Percentiles rank a stretch among this genome's conserved stretches.
Evolutionary conservation across 257 asterid genomes (phyloP).

Genomic region (Solanum appendiculatum): DNA sequence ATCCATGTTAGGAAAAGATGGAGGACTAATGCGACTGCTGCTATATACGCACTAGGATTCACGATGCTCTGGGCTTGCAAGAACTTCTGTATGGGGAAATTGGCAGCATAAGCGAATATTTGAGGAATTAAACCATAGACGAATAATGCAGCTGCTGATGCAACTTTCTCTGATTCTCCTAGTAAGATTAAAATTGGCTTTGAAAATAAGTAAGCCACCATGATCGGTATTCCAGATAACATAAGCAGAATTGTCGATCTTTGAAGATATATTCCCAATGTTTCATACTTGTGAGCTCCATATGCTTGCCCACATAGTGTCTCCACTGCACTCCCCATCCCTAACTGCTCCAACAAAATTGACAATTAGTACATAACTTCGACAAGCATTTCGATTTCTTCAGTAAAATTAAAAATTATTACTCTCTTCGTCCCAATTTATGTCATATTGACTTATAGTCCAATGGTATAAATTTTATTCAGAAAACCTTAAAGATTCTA

Average conservation of each 20-base stretch:
- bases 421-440: not conserved
- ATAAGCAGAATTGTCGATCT: slow-evolving; percentile 20
- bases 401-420: not conserved
- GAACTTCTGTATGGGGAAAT: slow-evolving; percentile 27
- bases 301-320: slow-evolving; percentile 34
- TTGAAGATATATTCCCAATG: slow-evolving; percentile 21
- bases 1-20: slow-evolving; percentile 19
- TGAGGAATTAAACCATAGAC: slow-evolving; percentile 27
- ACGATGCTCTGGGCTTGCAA: slow-evolving; percentile 27
- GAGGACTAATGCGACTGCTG: not conserved
- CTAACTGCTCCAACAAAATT: slow-evolving; percentile 7
- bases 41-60: slow-evolving; percentile 5
- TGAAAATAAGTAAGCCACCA: slow-evolving; percentile 15
- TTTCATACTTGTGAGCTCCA: slow-evolving; percentile 21
- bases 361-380: not conserved
- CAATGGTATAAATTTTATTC: not conserved
- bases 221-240: slow-evolving; percentile 12
- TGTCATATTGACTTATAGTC: not conserved
- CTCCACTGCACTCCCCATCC: slow-evolving; percentile 33
- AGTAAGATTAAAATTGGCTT: slow-evolving; percentile 16
- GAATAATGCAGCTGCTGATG: slow-evolving; percentile 12
- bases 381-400: not conserved
- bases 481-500: not conserved
- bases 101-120: slow-evolving; percentile 17
- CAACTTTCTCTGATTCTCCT: slow-evolving; percentile 10